These are phyloP conservation scores for Leishmania aethiopica DNA, from an alignment of 208 protist genomes.

Conservation along the genomic window DNA sequence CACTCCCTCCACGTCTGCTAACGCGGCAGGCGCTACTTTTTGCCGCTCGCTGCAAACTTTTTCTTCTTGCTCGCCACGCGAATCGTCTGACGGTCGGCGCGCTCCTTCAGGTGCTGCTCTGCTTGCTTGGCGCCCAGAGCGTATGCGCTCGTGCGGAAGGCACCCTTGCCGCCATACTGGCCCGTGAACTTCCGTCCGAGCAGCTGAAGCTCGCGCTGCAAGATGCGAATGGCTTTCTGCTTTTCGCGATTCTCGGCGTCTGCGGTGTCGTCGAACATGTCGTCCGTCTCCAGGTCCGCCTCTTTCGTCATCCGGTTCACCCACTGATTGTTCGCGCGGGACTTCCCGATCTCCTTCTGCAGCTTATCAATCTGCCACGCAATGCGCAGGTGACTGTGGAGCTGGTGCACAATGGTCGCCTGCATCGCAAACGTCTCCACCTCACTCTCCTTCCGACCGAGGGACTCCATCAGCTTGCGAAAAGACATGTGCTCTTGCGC, in stretches of 20 bases:
- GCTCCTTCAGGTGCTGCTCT: constrained; percentile 69
- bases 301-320: constrained; percentile 74
- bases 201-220: constrained; percentile 64
- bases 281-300: constrained; percentile 80
- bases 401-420: constrained; percentile 79
- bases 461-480: constrained; percentile 80
- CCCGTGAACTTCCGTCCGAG: constrained; percentile 76
- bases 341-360: constrained; percentile 85
- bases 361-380: constrained; percentile 90
- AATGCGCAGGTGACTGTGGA: constrained; percentile 74
- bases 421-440: constrained; percentile 85
- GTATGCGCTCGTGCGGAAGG: constrained; percentile 77
- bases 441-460: constrained; percentile 58
- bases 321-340: constrained; percentile 64
- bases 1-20: not conserved
- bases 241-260: constrained; percentile 75
- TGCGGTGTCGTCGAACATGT: constrained; percentile 82
- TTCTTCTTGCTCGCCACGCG: constrained; percentile 23
- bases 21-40: not conserved
- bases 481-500: constrained; percentile 91
- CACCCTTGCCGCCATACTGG: constrained; percentile 75
- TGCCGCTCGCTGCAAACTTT: constrained; percentile 4
- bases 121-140: constrained; percentile 76
- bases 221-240: constrained; percentile 73
- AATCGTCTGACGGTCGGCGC: constrained; percentile 63